Conservation (phyloP, 2,329 filamentous ascomycete genomes). For the Aspergillus unguis region DNA sequence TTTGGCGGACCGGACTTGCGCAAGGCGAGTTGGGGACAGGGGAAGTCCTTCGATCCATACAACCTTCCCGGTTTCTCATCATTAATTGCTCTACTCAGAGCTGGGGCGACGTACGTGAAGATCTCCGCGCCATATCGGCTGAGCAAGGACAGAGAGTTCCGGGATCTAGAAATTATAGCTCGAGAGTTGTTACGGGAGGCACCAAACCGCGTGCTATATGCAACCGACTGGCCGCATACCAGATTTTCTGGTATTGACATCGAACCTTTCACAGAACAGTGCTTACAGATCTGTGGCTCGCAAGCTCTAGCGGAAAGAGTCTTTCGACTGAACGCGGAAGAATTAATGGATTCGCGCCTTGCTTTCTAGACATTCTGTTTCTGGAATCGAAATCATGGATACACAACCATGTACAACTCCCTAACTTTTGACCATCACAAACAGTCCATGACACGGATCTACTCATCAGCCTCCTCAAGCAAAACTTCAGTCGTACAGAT, state of each 20-base stretch:
- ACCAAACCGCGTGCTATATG: slow-evolving; percentile 52
- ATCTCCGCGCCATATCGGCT: slow-evolving; percentile 59
- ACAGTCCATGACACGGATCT: neutral
- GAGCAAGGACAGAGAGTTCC: slow-evolving; percentile 43
- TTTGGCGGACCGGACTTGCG: slow-evolving; percentile 51
- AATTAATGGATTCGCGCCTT: slow-evolving; percentile 36
- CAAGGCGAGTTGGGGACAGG: slow-evolving; percentile 12
- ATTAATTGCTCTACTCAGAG: slow-evolving; percentile 47
- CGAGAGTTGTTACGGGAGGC: slow-evolving; percentile 49
- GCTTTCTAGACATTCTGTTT: neutral
- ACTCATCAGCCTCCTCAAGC: slow-evolving; percentile 16
- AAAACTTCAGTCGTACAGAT: slow-evolving; percentile 28
- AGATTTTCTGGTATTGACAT: slow-evolving; percentile 58
- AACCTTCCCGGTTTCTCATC: slow-evolving; percentile 50
- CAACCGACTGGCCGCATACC: slow-evolving; percentile 64
- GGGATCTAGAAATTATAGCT: slow-evolving; percentile 49
- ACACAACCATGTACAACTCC: neutral
- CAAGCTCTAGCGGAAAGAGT: slow-evolving; percentile 49
- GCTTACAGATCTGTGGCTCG: slow-evolving; percentile 52
- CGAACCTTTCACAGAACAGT: slow-evolving; percentile 52
- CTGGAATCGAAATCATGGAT: neutral
- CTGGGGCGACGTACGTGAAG: slow-evolving; percentile 55
- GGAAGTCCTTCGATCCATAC: slow-evolving; percentile 40
- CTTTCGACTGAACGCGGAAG: slow-evolving; percentile 56
- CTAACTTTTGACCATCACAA: neutral